Percentiles rank a stretch among this genome's conserved stretches.
Conservation (phyloP, 2,329 filamentous ascomycete species). For the Penicillium vulpinum region DNA sequence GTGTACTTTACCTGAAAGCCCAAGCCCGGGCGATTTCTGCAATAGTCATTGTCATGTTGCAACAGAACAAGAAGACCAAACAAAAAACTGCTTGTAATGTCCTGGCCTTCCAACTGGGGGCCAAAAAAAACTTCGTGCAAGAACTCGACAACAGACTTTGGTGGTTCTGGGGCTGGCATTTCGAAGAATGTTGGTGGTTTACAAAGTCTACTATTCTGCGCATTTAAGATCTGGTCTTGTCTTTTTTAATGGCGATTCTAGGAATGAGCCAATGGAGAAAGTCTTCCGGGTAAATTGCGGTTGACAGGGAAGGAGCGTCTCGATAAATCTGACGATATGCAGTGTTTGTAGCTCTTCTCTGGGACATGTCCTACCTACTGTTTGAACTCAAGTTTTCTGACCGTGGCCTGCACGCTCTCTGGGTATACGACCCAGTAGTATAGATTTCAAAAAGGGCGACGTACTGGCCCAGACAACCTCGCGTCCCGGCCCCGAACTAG, state of each 20-base stretch:
- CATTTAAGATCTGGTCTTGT: neutral
- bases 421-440: constrained; percentile 9
- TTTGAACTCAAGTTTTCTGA: constrained; percentile 7
- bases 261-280: neutral
- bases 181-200: neutral
- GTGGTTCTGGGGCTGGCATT: neutral
- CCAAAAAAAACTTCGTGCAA: neutral
- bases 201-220: neutral
- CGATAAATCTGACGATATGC: neutral
- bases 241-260: neutral
- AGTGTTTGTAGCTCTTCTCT: neutral
- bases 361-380: neutral
- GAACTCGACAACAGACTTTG: neutral
- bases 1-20: neutral
- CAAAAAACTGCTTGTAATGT: neutral
- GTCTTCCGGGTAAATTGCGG: neutral
- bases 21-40: neutral
- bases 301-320: neutral
- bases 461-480: constrained; percentile 8
- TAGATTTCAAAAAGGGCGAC: constrained; percentile 3
- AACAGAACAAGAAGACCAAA: neutral
- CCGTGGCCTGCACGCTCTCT: constrained; percentile 7
- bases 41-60: neutral
- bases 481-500: constrained; percentile 7
- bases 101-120: neutral